phyloP scores from a whole-genome alignment of 179 eudicot genomes.

The Dionaea muscipula region DNA sequence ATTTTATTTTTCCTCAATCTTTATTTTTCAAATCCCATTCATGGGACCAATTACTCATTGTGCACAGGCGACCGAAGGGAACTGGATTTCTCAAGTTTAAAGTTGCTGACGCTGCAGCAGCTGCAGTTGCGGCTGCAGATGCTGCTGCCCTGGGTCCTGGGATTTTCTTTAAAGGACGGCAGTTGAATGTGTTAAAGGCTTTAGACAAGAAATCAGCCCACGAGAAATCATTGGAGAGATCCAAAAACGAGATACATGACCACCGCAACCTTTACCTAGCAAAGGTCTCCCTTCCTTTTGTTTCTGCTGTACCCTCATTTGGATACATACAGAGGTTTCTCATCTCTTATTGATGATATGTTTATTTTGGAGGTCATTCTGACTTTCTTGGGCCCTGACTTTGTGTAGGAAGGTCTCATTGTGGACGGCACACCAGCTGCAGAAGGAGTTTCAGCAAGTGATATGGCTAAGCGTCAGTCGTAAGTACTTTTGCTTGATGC shows the following conservation, averaged over 20 bases:
- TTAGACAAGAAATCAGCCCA: constrained; percentile 84
- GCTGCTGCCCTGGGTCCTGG: constrained; percentile 64
- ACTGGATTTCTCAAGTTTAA: constrained; percentile 80
- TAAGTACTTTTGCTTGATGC: too few relatives aligned
- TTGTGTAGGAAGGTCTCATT: constrained; percentile 75
- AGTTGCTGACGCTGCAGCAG: constrained; percentile 47
- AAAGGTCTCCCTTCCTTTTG: constrained; percentile 36
- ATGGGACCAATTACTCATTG: constrained; percentile 10
- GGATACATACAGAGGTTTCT: background rate
- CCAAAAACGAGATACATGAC: constrained; percentile 63
- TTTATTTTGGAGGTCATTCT: too few relatives aligned
- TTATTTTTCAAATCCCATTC: background rate
- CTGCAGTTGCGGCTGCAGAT: constrained; percentile 63
- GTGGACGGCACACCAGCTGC: constrained; percentile 89
- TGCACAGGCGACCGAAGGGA: constrained; percentile 77
- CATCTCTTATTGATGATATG: constrained; percentile 3
- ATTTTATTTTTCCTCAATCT: constrained; percentile 6
- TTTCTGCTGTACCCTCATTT: background rate
- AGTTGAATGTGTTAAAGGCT: constrained; percentile 68
- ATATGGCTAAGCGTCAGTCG: constrained; percentile 72
- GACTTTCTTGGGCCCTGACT: constrained; percentile 2
- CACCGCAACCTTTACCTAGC: constrained; percentile 88
- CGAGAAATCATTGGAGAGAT: constrained; percentile 53
- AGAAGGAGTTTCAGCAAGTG: constrained; percentile 78
- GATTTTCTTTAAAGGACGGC: constrained; percentile 69